Evolutionary conservation across 2,329 filamentous ascomycete genomes (phyloP).

Genomic region (Tolypocladium guangdongense): DNA sequence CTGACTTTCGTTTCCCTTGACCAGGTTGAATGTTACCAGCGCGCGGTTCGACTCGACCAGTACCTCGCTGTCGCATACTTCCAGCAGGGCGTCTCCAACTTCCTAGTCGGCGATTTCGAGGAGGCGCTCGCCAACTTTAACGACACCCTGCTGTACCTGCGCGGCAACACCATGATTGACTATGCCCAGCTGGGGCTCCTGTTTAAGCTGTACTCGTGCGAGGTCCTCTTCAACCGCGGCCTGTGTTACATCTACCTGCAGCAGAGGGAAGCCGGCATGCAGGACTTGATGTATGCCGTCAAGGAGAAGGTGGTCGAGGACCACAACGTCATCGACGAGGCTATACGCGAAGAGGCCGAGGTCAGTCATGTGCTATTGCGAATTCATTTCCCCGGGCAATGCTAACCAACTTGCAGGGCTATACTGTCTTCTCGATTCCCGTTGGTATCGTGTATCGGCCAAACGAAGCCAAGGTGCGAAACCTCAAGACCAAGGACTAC

Average conservation of each 20-base stretch:
- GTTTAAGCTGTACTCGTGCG: slow-evolving; percentile 95
- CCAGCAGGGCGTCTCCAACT: slow-evolving; percentile 96
- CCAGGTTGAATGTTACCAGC: slow-evolving; percentile 89
- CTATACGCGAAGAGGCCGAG: slow-evolving; percentile 86
- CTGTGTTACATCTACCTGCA: slow-evolving; percentile 96
- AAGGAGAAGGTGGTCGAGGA: slow-evolving; percentile 96
- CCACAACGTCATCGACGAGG: slow-evolving; percentile 96
- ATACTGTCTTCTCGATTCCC: slow-evolving; percentile 96
- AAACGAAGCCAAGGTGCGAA: slow-evolving; percentile 96
- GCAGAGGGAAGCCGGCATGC: slow-evolving; percentile 80
- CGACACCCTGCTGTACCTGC: slow-evolving; percentile 86
- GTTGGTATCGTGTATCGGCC: slow-evolving; percentile 92
- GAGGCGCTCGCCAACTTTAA: slow-evolving; percentile 98
- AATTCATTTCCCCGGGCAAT: not conserved
- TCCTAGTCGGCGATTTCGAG: slow-evolving; percentile 91
- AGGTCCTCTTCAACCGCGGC: slow-evolving; percentile 93
- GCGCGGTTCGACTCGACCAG: slow-evolving; percentile 79
- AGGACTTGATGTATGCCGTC: slow-evolving; percentile 80
- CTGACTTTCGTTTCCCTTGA: slow-evolving; percentile 1
- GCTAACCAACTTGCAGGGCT: slow-evolving; percentile 48
- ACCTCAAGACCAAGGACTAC: slow-evolving; percentile 95
- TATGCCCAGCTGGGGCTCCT: slow-evolving; percentile 92
- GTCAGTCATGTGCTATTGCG: slow-evolving; percentile 34
- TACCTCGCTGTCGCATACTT: slow-evolving; percentile 98
- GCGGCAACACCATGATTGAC: slow-evolving; percentile 95